A percentile compares a stretch with the other conserved stretches of the same genome.
phyloP scores from a whole-genome alignment of 495 filamentous ascomycete species.

The Umbilicaria muhlenbergii region DNA sequence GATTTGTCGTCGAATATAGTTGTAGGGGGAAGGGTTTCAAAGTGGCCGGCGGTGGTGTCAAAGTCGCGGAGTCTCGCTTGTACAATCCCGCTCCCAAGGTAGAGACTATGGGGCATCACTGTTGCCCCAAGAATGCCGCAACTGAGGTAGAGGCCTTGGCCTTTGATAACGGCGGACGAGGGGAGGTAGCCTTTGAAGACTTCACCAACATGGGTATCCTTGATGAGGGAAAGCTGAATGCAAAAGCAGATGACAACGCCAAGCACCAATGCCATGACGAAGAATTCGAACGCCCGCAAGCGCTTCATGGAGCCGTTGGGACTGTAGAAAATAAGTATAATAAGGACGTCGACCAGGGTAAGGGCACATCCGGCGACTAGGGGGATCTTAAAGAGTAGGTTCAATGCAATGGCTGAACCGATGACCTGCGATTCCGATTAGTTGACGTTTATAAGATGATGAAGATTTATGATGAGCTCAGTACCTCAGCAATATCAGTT shows the following conservation, averaged over 20 bases:
- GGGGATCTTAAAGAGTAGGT: conserved; percentile 65
- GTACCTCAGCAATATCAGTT: conserved; percentile 76
- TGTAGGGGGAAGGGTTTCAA: conserved; percentile 17
- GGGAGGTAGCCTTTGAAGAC: conserved; percentile 80
- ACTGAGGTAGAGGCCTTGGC: conserved; percentile 64
- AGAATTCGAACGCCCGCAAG: conserved; percentile 63
- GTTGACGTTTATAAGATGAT: conserved; percentile 1
- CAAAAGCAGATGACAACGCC: conserved; percentile 86
- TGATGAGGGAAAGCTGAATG: conserved; percentile 70
- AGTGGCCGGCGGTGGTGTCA: conserved; percentile 45
- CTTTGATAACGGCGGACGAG: conserved; percentile 55
- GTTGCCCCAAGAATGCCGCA: conserved; percentile 89
- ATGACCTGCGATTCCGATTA: conserved; percentile 46
- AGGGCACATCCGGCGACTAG: conserved; percentile 78
- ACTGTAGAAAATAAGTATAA: conserved; percentile 76
- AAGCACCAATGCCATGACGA: conserved; percentile 64
- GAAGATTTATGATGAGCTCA: not conserved
- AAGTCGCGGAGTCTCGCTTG: conserved; percentile 70
- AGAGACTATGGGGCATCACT: conserved; percentile 87
- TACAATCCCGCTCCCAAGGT: conserved; percentile 78
- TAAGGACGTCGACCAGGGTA: conserved; percentile 68
- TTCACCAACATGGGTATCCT: conserved; percentile 48
- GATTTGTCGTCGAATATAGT: conserved; percentile 25
- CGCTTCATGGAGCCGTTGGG: conserved; percentile 58
- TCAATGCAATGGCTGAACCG: conserved; percentile 81